Evolutionary conservation across 768 basidiomycete genomes (phyloP), one percentile per base, ranked within the genome.

Genomic region (Agaricus subrufescens): DNA sequence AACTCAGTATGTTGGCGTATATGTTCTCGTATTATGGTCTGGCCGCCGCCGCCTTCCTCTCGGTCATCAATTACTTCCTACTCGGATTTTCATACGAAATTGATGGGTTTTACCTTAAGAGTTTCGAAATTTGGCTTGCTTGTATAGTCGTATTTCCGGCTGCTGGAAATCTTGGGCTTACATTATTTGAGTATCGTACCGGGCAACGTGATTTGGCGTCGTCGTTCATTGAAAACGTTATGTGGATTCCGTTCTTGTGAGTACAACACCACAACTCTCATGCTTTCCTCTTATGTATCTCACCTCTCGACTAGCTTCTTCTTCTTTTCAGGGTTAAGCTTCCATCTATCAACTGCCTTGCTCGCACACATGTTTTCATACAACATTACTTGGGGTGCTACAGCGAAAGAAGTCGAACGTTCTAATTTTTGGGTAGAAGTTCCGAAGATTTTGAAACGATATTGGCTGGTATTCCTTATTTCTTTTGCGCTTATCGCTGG

Each of bases 371-470:
- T 87, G 70, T 86, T 89, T 69, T 87, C 85, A 5, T 87, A 86
- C 71, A 85, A 89, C 68, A 87, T 87, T 63, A 80, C 81, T 9
- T 91, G 89, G 90, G 81, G 82, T 25, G 84, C 88, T 4, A 91
- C 89, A 3, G 82, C 82, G 62, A 91, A 91, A 71, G 89, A 91
- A 69, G 90, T 94, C 40, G 87, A 94, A 69, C 78, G 83, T 47
- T 90, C 88, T 4, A 94, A 94, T 67, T 94, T 96, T 76, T 94
- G 89, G 81, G 82, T 88, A 54, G 93, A 96, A 68, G 84, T 94
- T 11, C 94, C 94, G 1, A 82, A 83, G 55, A 93, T 95, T 66
- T 73, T 87, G 65, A 83, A 84, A 60, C 86, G 91, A 3, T 95
- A 91, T 73, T 85, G 87, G 77, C 63, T 82, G 46, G 79, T 82